Percentiles rank a stretch among this genome's conserved stretches.
Conservation (phyloP, 139 green algal species). For the Spirogloea muscicola region DNA sequence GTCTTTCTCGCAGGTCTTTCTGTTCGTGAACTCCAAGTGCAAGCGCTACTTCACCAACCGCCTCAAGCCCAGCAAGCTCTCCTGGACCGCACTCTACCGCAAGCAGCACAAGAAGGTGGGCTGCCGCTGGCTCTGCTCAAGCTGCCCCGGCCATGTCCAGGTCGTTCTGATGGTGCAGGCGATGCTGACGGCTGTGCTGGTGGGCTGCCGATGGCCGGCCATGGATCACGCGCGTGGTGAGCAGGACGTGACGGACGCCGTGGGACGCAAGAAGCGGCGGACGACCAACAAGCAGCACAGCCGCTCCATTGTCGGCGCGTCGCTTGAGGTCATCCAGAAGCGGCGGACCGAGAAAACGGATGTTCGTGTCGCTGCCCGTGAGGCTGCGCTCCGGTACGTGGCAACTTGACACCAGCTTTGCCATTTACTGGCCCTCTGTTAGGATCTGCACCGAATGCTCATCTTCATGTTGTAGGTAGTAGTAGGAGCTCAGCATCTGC, state of each 20-base stretch:
- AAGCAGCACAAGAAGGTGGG: constrained; percentile 98
- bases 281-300: constrained; percentile 57
- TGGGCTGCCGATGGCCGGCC: no score
- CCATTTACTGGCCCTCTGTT: no score
- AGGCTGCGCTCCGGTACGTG: constrained; percentile 87
- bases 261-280: constrained; percentile 78
- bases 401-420: no score
- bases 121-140: no score
- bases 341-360: constrained; percentile 64
- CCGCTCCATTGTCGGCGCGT: constrained; percentile 78
- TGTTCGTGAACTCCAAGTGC: constrained; percentile 95
- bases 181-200: no score
- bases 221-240: no score
- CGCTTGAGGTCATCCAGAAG: constrained; percentile 93
- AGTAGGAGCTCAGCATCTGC: no score
- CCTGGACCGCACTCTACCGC: constrained; percentile 89
- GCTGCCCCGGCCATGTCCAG: no score
- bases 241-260: no score
- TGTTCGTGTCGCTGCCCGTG: constrained; percentile 78
- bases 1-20: constrained; percentile 81
- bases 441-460: no score
- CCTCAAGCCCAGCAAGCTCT: constrained; percentile 91
- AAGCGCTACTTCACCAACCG: constrained; percentile 85
- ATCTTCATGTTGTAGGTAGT: no score
- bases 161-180: no score